Percentiles rank a stretch among this genome's conserved stretches.
Evolutionary conservation across 176 grass and related monocot genomes (phyloP).

Genomic region (Thalia dealbata): DNA sequence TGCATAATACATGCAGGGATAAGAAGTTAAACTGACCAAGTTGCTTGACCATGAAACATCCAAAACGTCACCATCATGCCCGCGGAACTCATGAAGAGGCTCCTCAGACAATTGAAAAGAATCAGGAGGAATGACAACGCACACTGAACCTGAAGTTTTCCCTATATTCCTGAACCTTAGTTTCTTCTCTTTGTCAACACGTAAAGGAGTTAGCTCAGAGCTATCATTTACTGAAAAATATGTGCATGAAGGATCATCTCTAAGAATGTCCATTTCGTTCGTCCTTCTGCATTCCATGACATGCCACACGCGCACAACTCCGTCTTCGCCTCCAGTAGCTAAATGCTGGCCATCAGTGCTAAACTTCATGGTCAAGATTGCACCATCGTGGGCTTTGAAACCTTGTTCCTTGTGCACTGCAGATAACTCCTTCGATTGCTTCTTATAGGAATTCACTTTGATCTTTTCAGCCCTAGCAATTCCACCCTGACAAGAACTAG

Average conservation of each 20-base stretch:
- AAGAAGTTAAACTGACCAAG: conserved; percentile 40
- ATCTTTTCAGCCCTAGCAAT: conserved; percentile 36
- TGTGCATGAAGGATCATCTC: conserved; percentile 62
- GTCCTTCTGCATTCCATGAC: conserved; percentile 33
- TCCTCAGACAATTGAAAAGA: conserved; percentile 55
- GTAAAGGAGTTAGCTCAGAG: conserved; percentile 31
- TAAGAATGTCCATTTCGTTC: conserved; percentile 33
- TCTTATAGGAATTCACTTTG: conserved; percentile 54
- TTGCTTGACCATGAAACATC: conserved; percentile 74
- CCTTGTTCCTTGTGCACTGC: conserved; percentile 59
- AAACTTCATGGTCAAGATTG: conserved; percentile 84
- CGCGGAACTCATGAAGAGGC: conserved; percentile 65
- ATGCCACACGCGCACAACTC: conserved; percentile 61
- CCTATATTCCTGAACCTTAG: conserved; percentile 34
- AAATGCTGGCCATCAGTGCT: conserved; percentile 72
- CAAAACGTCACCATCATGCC: conserved; percentile 61
- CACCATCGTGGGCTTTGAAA: conserved; percentile 74
- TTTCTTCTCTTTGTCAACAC: conserved; percentile 25
- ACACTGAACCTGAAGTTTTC: conserved; percentile 45
- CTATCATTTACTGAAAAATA: conserved; percentile 46
- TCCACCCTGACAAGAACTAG: conserved; percentile 26
- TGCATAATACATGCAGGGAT: neutral
- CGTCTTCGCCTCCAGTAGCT: conserved; percentile 71
- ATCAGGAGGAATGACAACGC: conserved; percentile 60
- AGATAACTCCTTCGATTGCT: conserved; percentile 62